A percentile compares a stretch with the other conserved stretches of the same genome.
These are phyloP conservation scores for Tetrapisispora pingtungensis DNA, from an alignment of 805 yeast species.

Conservation along the genomic window DNA sequence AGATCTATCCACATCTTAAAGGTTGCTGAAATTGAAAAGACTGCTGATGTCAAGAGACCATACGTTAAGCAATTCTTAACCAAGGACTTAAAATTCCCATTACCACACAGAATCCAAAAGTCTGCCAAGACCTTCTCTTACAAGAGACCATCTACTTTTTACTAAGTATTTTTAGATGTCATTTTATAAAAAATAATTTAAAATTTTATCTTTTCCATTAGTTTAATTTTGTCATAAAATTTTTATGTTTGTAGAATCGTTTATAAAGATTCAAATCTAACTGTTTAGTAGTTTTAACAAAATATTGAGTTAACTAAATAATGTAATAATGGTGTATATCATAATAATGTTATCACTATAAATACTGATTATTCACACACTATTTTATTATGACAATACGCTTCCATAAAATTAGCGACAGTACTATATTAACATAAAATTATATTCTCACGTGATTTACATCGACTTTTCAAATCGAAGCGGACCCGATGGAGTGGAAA, in stretches of 20 bases:
- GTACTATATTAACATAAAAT: too few species aligned
- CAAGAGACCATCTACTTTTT: slow-evolving; percentile 95
- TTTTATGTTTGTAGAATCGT: too few species aligned
- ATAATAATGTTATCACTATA: too few species aligned
- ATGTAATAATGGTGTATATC: too few species aligned
- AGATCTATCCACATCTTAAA: slow-evolving; percentile 98
- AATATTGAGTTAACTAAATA: too few species aligned
- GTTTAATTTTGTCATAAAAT: background rate
- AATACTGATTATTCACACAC: too few species aligned
- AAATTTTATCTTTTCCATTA: slow-evolving; percentile 1
- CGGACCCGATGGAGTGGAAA: background rate
- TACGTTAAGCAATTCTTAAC: slow-evolving; percentile 94
- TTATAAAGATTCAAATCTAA: too few species aligned
- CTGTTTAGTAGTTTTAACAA: too few species aligned
- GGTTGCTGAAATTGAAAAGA: slow-evolving; percentile 97
- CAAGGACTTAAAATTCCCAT: slow-evolving; percentile 97
- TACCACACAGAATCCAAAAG: slow-evolving; percentile 98
- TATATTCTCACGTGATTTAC: too few species aligned
- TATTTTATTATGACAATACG: too few species aligned
- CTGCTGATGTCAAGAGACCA: slow-evolving; percentile 98
- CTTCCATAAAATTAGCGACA: too few species aligned
- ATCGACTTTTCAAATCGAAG: too few species aligned
- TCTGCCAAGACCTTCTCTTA: slow-evolving; percentile 78
- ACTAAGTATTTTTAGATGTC: slow-evolving; percentile 39
- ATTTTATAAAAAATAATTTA: slow-evolving; percentile 3